A percentile compares a stretch with the other conserved stretches of the same genome.
phyloP scores from a whole-genome alignment of 1,284 basidiomycete species.

The Xanthoconium separans region DNA sequence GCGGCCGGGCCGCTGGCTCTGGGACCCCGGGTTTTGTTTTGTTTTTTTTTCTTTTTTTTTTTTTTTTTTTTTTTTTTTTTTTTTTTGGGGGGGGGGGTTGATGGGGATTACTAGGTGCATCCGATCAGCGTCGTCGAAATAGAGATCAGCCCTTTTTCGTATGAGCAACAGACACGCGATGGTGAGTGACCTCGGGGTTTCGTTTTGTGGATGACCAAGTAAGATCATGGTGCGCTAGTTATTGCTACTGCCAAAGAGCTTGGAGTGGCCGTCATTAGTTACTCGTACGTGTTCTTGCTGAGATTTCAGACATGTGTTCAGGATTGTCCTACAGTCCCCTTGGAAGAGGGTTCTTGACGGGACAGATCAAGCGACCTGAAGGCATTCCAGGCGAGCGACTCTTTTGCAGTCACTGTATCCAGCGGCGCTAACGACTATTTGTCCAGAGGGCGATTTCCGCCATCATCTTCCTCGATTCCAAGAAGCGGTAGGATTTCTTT shows the following conservation, averaged over 20 bases:
- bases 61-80: no score
- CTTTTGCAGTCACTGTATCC: background rate
- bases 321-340: constrained; percentile 42
- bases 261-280: constrained; percentile 51
- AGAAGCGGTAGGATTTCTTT: constrained; percentile 23
- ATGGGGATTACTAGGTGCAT: constrained; percentile 34
- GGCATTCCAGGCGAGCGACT: constrained; percentile 38
- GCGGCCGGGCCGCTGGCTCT: no score
- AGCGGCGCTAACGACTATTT: background rate
- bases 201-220: background rate
- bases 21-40: no score
- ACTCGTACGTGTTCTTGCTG: constrained; percentile 37
- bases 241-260: constrained; percentile 43
- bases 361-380: constrained; percentile 44
- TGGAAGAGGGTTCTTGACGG: constrained; percentile 58
- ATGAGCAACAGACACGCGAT: constrained; percentile 42
- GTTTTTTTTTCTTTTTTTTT: no score
- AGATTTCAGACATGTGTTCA: background rate
- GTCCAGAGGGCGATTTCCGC: constrained; percentile 30
- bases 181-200: constrained; percentile 21
- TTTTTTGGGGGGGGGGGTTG: no score
- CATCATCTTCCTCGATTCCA: constrained; percentile 29
- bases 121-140: constrained; percentile 53
- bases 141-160: constrained; percentile 52
- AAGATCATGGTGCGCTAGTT: constrained; percentile 34